phyloP scores from a whole-genome alignment of 192 early-diverging fungal species.

The Oehlia diaphana region DNA sequence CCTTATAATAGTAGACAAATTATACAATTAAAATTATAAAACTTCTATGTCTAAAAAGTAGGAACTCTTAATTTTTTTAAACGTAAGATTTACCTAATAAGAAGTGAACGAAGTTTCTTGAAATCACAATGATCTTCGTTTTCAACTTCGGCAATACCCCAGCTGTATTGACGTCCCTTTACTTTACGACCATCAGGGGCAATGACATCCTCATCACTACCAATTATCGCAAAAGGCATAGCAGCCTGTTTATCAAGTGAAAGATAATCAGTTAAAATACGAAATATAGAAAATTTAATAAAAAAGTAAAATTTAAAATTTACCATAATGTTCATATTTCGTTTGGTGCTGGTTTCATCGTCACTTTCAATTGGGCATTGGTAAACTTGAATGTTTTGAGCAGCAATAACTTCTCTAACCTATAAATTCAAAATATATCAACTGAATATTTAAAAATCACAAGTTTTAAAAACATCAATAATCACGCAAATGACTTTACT shows the following conservation, averaged over 20 bases:
- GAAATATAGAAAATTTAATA: not conserved
- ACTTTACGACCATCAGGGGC: constrained; percentile 84
- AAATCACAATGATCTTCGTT: constrained; percentile 99
- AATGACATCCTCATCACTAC: constrained; percentile 82
- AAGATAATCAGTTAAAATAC: constrained; percentile 14
- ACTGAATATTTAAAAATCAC: not conserved
- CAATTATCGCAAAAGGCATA: constrained; percentile 96
- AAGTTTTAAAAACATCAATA: not conserved
- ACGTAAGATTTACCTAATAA: constrained; percentile 56
- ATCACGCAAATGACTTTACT: constrained; percentile 45
- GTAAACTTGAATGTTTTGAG: constrained; percentile 93
- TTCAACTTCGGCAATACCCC: constrained; percentile 99
- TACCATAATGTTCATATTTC: constrained; percentile 83
- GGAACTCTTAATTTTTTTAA: no score
- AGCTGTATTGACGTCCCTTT: constrained; percentile 95
- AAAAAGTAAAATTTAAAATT: constrained; percentile 7
- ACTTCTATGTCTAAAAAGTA: not conserved
- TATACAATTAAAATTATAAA: not conserved
- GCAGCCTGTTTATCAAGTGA: constrained; percentile 54
- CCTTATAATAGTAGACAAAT: constrained; percentile 38
- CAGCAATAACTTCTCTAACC: constrained; percentile 87
- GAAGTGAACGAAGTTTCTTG: constrained; percentile 92
- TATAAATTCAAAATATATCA: constrained; percentile 30
- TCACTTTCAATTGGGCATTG: constrained; percentile 87
- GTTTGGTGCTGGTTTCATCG: constrained; percentile 71